These are phyloP conservation scores for Papilionanthe hybrid DNA, from an alignment of 116 monocot species.

Conservation along the genomic window DNA sequence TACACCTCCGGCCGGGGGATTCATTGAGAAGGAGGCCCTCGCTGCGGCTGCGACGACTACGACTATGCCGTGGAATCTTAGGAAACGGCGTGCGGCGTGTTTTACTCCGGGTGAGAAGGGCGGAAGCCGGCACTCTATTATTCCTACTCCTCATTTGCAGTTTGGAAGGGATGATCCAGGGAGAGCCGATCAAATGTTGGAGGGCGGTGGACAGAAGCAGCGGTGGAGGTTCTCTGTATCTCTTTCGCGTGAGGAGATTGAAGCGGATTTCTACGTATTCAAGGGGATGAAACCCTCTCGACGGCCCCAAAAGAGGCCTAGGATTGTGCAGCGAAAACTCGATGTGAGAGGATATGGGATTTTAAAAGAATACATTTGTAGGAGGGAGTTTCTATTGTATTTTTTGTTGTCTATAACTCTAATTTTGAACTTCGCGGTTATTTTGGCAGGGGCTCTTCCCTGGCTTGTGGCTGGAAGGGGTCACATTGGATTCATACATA, in stretches of 20 bases:
- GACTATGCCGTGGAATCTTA: constrained; percentile 47
- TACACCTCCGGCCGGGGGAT: background rate
- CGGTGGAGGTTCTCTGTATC: constrained; percentile 25
- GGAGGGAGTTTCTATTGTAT: background rate
- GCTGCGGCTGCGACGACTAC: background rate
- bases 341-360: constrained; percentile 24
- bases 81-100: constrained; percentile 37
- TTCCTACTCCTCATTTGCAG: background rate
- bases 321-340: constrained; percentile 30
- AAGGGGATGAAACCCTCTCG: constrained; percentile 33
- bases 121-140: background rate
- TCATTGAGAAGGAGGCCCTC: background rate
- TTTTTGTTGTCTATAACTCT: background rate
- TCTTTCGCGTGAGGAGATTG: constrained; percentile 38
- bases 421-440: background rate
- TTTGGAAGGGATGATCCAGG: background rate
- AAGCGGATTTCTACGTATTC: constrained; percentile 29
- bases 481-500: constrained; percentile 34
- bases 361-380: background rate
- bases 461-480: constrained; percentile 34
- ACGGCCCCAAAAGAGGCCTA: constrained; percentile 28
- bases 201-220: background rate
- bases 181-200: background rate
- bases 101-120: constrained; percentile 15
- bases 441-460: constrained; percentile 37